Base-by-base conservation (phyloP, 768 basidiomycete genomes). In the Agrocybe chaxingu region DNA sequence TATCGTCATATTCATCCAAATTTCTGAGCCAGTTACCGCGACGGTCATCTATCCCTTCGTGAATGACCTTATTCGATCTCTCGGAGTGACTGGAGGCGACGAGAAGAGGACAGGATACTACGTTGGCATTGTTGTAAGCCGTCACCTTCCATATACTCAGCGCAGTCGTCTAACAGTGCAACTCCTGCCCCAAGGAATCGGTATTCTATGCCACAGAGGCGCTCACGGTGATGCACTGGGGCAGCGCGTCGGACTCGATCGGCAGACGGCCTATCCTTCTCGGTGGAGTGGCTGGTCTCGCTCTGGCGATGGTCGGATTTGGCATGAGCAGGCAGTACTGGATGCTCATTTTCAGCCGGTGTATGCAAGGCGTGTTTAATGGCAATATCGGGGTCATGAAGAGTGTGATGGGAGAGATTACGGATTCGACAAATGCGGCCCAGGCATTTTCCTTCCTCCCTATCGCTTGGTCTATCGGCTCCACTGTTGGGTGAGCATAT, bases 251-350 rank as follows among this genome's bases (percentile, higher is more conserved):
- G 7, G 88, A 90, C 50, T 70, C 72, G 38, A 66, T 89, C 30
- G 89, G 89, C 13, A 80, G 89, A 24, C 87, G 83, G 54, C 88
- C 89, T 0, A 79, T 90, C 19, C 78, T 89, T 48, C 68, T 89
- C 47, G 72, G 63, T 0, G 88, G 88, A 2, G 66, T 89, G 0
- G 64, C 77, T 32, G 88, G 87, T 3, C 59, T 88, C 8, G 79
- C 82, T 0, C 18, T 77, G 7, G 86, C 85, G 0, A 87, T 89
- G 82, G 80, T 78, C 42, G 81, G 77, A 58, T 89, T 89, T 56
- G 88, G 87, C 12, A 62, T 90, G 33, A 87, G 87, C 0, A 80
- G 65, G 46, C 80, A 84, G 0, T 88, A 84, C 59, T 80, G 73
- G 78, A 81, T 80, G 8, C 68, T 84, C 2, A 77, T 86, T 8